Conservation (phyloP, 1,284 basidiomycete genomes). For the Ustilago cynodontis region DNA sequence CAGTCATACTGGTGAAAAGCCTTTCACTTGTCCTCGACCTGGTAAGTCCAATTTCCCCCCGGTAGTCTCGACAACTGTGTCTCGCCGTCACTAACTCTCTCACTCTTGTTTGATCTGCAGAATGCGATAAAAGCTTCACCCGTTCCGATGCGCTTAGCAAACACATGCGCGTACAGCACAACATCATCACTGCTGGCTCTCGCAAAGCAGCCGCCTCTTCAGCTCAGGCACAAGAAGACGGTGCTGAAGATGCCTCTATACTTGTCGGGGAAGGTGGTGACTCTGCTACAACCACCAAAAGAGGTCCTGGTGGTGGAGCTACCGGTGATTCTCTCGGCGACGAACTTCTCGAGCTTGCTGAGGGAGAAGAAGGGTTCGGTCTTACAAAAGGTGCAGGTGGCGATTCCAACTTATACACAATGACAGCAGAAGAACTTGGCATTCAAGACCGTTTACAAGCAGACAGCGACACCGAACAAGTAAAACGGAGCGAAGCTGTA, state of each 20-base stretch:
- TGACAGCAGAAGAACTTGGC: conserved; percentile 56
- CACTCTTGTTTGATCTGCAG: conserved; percentile 71
- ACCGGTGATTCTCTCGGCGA: conserved; percentile 46
- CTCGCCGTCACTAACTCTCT: not conserved
- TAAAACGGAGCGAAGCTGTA: conserved; percentile 33
- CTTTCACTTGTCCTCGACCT: conserved; percentile 83
- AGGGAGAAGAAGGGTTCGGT: conserved; percentile 34
- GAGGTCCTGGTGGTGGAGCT: not conserved
- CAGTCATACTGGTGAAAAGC: conserved; percentile 89
- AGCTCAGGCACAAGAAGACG: conserved; percentile 20
- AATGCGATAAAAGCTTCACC: conserved; percentile 93
- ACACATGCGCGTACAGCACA: conserved; percentile 88
- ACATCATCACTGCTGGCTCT: conserved; percentile 56
- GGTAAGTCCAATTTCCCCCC: conserved; percentile 73
- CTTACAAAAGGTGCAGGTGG: conserved; percentile 12
- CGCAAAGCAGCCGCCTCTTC: conserved; percentile 32
- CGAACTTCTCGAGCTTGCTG: conserved; percentile 58
- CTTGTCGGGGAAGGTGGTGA: conserved; percentile 19
- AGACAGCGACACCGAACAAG: conserved; percentile 39
- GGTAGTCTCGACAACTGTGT: not conserved
- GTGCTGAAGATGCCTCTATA: conserved; percentile 36
- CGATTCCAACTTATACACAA: conserved; percentile 34
- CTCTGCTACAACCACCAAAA: conserved; percentile 19
- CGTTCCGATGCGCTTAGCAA: conserved; percentile 90
- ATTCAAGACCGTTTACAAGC: conserved; percentile 30